Conservation (phyloP, 2,329 filamentous ascomycete genomes). For the Ascochyta pisi region DNA sequence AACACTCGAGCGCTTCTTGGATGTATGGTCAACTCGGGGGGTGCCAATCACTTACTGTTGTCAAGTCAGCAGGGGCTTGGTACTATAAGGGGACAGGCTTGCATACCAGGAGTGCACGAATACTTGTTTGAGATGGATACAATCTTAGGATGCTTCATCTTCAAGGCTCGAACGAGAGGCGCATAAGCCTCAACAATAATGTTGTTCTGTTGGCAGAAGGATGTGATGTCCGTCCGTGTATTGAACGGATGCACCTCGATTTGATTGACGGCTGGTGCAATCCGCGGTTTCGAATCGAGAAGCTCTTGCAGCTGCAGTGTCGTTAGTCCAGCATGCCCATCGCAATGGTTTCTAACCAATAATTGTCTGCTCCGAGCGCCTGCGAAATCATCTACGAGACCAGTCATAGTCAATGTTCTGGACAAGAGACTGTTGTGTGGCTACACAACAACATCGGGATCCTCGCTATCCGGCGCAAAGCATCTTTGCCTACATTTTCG, state of each 20-base stretch:
- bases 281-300: slow-evolving; percentile 66
- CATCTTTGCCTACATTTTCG: slow-evolving; percentile 2
- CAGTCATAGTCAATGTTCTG: background rate
- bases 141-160: slow-evolving; percentile 73
- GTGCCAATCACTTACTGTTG: slow-evolving; percentile 4
- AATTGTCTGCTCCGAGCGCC: slow-evolving; percentile 4
- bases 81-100: background rate
- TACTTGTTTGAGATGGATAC: slow-evolving; percentile 70
- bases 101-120: slow-evolving; percentile 66
- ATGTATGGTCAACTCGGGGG: background rate
- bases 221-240: slow-evolving; percentile 70
- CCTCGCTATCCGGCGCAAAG: slow-evolving; percentile 10
- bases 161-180: slow-evolving; percentile 73
- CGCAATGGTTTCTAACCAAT: slow-evolving; percentile 9
- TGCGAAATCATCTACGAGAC: background rate
- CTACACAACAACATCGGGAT: slow-evolving; percentile 13
- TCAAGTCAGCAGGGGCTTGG: slow-evolving; percentile 2
- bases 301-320: slow-evolving; percentile 68
- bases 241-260: slow-evolving; percentile 84
- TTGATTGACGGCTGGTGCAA: slow-evolving; percentile 76
- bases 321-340: slow-evolving; percentile 21
- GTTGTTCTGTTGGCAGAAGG: slow-evolving; percentile 68
- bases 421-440: slow-evolving; percentile 6
- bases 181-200: slow-evolving; percentile 83
- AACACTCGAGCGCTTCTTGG: background rate